Evolutionary conservation across 169 alveolate genomes (phyloP).

Genomic region (Plasmodium vivax): DNA sequence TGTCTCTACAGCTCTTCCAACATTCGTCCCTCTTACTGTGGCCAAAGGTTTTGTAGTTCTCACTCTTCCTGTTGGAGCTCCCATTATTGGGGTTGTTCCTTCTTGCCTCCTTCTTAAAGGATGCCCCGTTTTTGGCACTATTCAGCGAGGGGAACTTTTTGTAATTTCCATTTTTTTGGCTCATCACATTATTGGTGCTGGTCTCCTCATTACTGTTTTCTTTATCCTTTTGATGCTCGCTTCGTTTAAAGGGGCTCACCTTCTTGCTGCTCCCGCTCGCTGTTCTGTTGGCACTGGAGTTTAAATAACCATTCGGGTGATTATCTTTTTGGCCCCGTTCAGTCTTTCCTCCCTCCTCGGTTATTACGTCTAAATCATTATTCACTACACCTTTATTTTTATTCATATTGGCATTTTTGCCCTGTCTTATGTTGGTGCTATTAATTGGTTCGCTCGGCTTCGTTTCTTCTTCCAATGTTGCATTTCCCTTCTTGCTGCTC

Average conservation of each 20-base stretch:
- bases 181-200: not conserved
- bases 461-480: not conserved
- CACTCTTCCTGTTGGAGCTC: not conserved
- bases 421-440: not conserved
- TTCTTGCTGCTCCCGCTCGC: not conserved
- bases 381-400: not conserved
- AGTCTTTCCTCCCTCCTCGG: not conserved
- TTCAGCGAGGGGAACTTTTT: not conserved
- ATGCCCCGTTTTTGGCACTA: not conserved
- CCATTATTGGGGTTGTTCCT: not conserved
- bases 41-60: constrained; percentile 3
- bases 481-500: not conserved
- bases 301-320: not conserved
- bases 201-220: not conserved
- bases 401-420: not conserved
- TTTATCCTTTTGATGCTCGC: constrained; percentile 27
- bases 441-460: not conserved
- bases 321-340: not conserved
- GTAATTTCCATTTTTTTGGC: not conserved
- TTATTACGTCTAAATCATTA: constrained; percentile 3
- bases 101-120: constrained; percentile 1
- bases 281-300: not conserved
- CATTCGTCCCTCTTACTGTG: constrained; percentile 2
- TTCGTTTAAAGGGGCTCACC: not conserved
- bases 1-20: not conserved